Base-by-base conservation (phyloP, 2,329 filamentous ascomycete species). In the Hirsutella thompsonii region DNA sequence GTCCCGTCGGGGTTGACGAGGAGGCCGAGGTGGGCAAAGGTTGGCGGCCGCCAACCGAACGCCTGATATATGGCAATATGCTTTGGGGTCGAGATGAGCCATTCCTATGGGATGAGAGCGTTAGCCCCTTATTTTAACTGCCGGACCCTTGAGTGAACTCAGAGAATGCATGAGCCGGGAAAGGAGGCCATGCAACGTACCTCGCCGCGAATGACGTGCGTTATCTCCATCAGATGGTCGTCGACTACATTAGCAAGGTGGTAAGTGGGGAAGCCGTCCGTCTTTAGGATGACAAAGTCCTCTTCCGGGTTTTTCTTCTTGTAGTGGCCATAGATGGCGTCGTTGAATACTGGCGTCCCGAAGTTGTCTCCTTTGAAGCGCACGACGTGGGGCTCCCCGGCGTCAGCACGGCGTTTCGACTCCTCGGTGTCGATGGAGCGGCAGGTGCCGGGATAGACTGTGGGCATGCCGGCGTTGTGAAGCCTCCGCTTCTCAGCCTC, bases 161-260 rank as follows among this genome's bases (percentile, higher is more conserved):
- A n/a, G n/a, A n/a, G n/a, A n/a, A n/a, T n/a, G n/a, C n/a, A n/a
- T n/a, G n/a, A n/a, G n/a, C n/a, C n/a, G n/a, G n/a, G n/a, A n/a
- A n/a, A n/a, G n/a, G n/a, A n/a, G n/a, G n/a, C n/a, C n/a, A n/a
- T n/a, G n/a, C n/a, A n/a, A n/a, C 72, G 52, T 62, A 83, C 81
- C 20, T 83, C 81, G 40, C 90, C 92, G 34, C 92, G 80, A 44
- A 98, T 84, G 13, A 98, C 92, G 60, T 96, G 90, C 0, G 89
- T 95, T 49, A 98, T 93, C 44, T 85, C 67, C 92, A 98, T 98
- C 45, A 83, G 69, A 58, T 95, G 86, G 55, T 98, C 92, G 55
- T 98, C 92, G 4, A 98, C 81, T 8, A 98, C 90, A 55, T 96
- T 98, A 4, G 92, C 92, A 46, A 98, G 81, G 60, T 98, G 92